Evolutionary conservation across 1,139 yeast species (phyloP), one percentile per base, ranked within the genome.

Genomic region (Hansenula lynferdii): DNA sequence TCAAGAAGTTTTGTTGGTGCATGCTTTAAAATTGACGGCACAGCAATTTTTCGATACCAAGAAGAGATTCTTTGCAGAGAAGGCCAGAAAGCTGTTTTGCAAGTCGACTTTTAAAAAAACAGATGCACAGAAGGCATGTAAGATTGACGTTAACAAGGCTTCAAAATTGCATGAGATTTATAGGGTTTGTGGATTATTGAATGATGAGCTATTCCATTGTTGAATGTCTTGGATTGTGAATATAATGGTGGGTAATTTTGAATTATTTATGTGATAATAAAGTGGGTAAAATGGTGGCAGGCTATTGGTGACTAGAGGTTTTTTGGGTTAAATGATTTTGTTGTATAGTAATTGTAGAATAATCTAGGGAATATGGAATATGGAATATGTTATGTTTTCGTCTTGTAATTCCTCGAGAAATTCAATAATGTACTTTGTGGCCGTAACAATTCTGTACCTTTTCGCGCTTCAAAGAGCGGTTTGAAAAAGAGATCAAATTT

Each of bases 81-180:
- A 48, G 42, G 56, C 57, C 8, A 45, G 57, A 42, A 53, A 45
- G 35, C 31, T 42, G 0, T 36, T 30, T 7, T 14, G 36, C 20
- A 31, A 35, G 0, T 8, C 34, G 4, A 38, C 48, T 11, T 53
- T 53, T 38, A 50, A 43, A 39, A 50, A 50, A 40, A 51, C 54
- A 0, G 57, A 53, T 43, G 57, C 57, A 4, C 56, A 53, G 36
- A 53, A 51, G 35, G 57, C 54, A 1, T 51, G 57, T 35, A 49
- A 44, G 31, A 47, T 51, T 36, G 57, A 52, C 29, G 57, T 51
- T 8, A 52, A 52, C 36, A 52, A 52, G 29, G 52, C 53, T 1
- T 50, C 56, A 2, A 52, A 47, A 34, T 38, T 53, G 26, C 49
- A 40, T 32, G 54, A 50, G 32, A 41, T 51, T 6, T 51, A 43